Percentiles rank a stretch among this genome's conserved stretches.
These are phyloP conservation scores for Pisolithus sp. DNA, from an alignment of 768 basidiomycete genomes.

Conservation along the genomic window DNA sequence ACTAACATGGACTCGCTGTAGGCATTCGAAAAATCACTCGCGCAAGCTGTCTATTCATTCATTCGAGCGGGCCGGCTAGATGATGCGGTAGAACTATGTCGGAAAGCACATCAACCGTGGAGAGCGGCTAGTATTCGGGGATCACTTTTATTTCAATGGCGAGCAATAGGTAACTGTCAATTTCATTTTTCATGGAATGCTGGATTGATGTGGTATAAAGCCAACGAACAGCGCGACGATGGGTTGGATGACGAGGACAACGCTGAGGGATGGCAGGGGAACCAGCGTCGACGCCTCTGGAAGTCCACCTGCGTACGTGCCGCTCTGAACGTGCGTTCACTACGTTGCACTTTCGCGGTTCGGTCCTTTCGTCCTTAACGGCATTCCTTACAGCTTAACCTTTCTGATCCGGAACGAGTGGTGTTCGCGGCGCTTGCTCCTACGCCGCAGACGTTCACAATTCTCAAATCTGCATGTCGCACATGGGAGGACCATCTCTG, in stretches of 20 bases:
- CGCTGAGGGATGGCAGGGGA: conserved; percentile 61
- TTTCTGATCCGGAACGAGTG: conserved; percentile 72
- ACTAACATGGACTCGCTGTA: conserved; percentile 24
- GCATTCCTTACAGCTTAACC: conserved; percentile 35
- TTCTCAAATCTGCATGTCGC: conserved; percentile 68
- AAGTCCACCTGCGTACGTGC: conserved; percentile 78
- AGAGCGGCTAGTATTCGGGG: conserved; percentile 86
- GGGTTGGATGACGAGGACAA: conserved; percentile 38
- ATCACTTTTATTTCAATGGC: conserved; percentile 71
- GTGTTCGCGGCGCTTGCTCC: conserved; percentile 84
- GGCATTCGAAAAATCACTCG: conserved; percentile 76
- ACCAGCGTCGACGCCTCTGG: conserved; percentile 75
- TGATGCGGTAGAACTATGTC: conserved; percentile 76
- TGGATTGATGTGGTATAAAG: conserved; percentile 27
- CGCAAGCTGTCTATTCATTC: conserved; percentile 73
- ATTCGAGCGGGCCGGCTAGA: conserved; percentile 82
- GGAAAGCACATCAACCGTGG: conserved; percentile 86
- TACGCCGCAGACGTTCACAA: conserved; percentile 53
- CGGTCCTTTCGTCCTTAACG: neutral
- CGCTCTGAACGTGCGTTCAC: conserved; percentile 62
- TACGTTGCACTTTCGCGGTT: neutral
- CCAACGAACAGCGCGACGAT: conserved; percentile 45
- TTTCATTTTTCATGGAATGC: neutral
- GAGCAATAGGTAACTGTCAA: conserved; percentile 46
- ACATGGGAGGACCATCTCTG: conserved; percentile 97